phyloP scores from a whole-genome alignment of 2,329 filamentous ascomycete species.

The Diaporthe australafricana region DNA sequence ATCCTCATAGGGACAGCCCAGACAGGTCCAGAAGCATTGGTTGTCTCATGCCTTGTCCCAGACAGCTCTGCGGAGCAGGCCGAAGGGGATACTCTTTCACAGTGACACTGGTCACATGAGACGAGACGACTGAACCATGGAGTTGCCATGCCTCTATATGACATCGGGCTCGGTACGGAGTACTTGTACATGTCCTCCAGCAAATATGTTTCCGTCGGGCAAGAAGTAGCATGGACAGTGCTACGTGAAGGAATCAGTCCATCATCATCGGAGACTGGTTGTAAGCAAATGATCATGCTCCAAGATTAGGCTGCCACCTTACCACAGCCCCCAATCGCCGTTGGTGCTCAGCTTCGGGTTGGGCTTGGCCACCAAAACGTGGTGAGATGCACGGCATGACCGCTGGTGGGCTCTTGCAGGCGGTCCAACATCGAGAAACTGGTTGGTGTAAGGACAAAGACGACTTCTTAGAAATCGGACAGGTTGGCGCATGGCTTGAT shows the following conservation, averaged over 20 bases:
- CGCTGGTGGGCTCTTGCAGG: neutral
- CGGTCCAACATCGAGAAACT: neutral
- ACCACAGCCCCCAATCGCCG: neutral
- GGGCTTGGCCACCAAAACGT: neutral
- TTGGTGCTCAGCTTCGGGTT: neutral
- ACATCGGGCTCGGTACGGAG: neutral
- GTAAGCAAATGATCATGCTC: neutral
- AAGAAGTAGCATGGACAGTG: neutral
- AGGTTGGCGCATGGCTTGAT: neutral
- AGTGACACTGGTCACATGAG: constrained; percentile 12
- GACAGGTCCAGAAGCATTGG: constrained; percentile 23
- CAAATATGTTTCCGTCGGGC: neutral
- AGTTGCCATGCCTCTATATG: neutral
- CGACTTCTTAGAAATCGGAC: neutral
- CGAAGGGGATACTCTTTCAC: neutral
- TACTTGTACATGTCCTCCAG: neutral
- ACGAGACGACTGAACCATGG: neutral
- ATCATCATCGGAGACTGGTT: neutral
- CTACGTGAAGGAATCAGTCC: neutral
- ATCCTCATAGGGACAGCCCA: constrained; percentile 19
- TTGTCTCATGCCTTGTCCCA: constrained; percentile 1
- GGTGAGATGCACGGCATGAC: neutral
- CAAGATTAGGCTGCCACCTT: neutral
- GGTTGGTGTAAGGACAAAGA: neutral
- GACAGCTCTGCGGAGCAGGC: neutral